Base-by-base conservation (phyloP, 768 basidiomycete species). In the Coprinellus aureogranulatus region DNA sequence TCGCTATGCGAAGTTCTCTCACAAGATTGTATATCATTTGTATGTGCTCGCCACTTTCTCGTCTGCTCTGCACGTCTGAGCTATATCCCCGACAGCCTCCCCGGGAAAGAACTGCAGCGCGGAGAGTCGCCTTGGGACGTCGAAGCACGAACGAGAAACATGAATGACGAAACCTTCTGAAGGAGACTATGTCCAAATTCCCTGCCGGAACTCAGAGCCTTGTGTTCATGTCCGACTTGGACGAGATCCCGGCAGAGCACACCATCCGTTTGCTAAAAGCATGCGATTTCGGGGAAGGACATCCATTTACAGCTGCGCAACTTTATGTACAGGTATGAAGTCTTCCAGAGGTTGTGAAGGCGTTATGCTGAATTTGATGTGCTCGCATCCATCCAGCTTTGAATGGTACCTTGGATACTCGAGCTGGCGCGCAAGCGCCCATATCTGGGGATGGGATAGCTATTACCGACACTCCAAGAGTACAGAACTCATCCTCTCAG, bases 231-330 rank as follows among this genome's bases (percentile, higher is more conserved):
- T 80, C 81, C 8, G 85, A 87, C 65, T 67, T 85, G 12, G 85
- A 87, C 64, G 86, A 88, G 67, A 77, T 88, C 42, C 84, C 84
- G 3, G 74, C 81, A 1, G 68, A 70, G 10, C 77, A 81, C 57
- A 81, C 85, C 25, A 64, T 85, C 16, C 65, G 71, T 37, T 74
- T 88, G 3, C 71, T 87, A 44, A 77, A 76, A 64, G 67, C 71
- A 34, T 88, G 84, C 65, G 78, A 80, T 50, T 84, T 80, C 61
- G 80, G 79, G 14, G 59, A 65, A 23, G n/a, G 73, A 79, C 22
- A 72, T 88, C 22, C 86, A 87, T 63, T 77, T 87, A 1, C 84
- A 86, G 64, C 72, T 88, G 61, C 78, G 81, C 34, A 81, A 83
- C 59, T 88, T 77, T 65, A 53, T 86, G 30, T 87, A 88, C 68